Evolutionary conservation across 1,284 basidiomycete genomes (phyloP), one percentile per base, ranked within the genome.

Genomic region (Phylloporus gajari): DNA sequence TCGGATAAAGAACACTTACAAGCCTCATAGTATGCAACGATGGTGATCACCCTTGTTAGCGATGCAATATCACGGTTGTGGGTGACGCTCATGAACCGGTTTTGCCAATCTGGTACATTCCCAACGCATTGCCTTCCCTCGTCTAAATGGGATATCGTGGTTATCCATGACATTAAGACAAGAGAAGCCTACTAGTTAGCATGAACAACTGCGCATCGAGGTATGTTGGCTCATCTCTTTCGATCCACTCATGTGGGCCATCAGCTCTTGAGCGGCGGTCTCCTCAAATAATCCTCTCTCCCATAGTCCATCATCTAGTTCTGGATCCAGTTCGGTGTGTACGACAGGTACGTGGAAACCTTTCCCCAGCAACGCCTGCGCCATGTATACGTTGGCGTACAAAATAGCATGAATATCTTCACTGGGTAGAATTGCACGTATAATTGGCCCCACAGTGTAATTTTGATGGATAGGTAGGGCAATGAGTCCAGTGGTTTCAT

Each of bases 271-370:
- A 73, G 27, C 71, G 64, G n/a, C n/a, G n/a, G n/a, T n/a, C n/a
- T n/a, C n/a, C n/a, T 82, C 78, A 23, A 80, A 82, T 15, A 82
- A 44, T n/a, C 69, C 72, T 0, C 68, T 74, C 48, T 81, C 80
- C 80, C 80, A 82, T n/a, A 77, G 13, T 12, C 48, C 13, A 13
- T 27, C 8, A 32, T 72, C 68, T 1, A 78, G 48, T 19, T 72
- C 58, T 0, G 25, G 8, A 62, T 69, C 70, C 3, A 64, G 42
- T 56, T 64, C 68, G 13, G 32, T 13, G 11, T 72, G 78, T 17
- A 69, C n/a, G 38, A 73, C 62, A 4, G 79, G 74, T 63, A 81
- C 72, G 6, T 77, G 73, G 38, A 79, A 82, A 19, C 79, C 81
- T 6, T 78, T 73, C 61, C 80, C 80, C 1, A 81, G 60, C 3